Evolutionary conservation across 164 flowering plant genomes (phyloP).

Genomic region (Hamamelis virginiana): DNA sequence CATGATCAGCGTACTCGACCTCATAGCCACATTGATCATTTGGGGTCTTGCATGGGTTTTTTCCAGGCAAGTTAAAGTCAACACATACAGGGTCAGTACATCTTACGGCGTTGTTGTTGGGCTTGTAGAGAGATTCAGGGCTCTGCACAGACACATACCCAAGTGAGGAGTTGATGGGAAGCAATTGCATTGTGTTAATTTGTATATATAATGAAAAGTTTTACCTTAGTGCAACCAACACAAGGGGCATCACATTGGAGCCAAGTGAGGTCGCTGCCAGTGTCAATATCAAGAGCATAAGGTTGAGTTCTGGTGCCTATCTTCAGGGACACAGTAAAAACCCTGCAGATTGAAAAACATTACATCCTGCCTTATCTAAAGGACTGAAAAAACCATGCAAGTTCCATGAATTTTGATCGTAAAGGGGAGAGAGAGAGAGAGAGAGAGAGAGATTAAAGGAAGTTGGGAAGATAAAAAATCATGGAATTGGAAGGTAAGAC

Average conservation of each 20-base stretch:
- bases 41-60: conserved; percentile 27
- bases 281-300: conserved; percentile 59
- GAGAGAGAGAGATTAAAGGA: no score
- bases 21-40: conserved; percentile 66
- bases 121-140: conserved; percentile 47
- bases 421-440: no score
- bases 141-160: conserved; percentile 31
- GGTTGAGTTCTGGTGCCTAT: conserved; percentile 51
- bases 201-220: background rate
- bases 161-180: background rate
- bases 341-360: conserved; percentile 34
- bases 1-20: conserved; percentile 58
- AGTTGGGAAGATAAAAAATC: no score
- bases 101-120: conserved; percentile 30
- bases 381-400: background rate
- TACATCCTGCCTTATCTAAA: background rate
- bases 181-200: background rate
- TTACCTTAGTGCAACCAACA: conserved; percentile 49
- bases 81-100: conserved; percentile 47
- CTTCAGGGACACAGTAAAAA: conserved; percentile 37
- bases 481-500: no score
- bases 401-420: no score
- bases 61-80: conserved; percentile 23
- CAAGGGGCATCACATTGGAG: conserved; percentile 80
- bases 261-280: conserved; percentile 77